Evolutionary conservation across 768 basidiomycete species (phyloP), one percentile per base, ranked within the genome.

Genomic region (Tylopilus sp.): DNA sequence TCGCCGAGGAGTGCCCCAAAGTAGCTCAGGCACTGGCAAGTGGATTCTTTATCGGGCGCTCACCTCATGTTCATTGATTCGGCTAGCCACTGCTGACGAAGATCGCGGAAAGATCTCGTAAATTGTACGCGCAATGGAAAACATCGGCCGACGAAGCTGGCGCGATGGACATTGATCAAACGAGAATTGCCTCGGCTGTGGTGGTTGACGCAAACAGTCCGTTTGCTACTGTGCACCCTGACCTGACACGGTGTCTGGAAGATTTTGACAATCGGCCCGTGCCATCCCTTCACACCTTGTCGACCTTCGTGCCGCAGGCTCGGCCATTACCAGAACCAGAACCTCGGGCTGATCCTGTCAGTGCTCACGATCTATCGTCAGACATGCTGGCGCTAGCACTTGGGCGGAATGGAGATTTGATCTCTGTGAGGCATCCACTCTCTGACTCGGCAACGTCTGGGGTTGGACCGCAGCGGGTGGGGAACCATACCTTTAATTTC

Each of bases 1-100:
- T 81, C 10, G 77, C 79, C 17, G 74, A 75, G 48, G 75, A 82
- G n/a, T 72, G 85, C 42, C 79, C 82, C 6, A 80, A 81, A 55
- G 80, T 81, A 42, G 75, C 75, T 13, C 81, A 82, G 59, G 78
- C 81, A 28, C 69, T 84, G 42, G 85, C 82, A 58, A 50, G 78
- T 72, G 31, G 31, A 7, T 7, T 25, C 13, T 17, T 44, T 48
- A 30, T 15, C 21, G 4, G 22, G 13, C 22, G 21, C 5, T n/a
- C 5, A 38, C 15, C 43, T 47, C 28, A 22, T 50, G 52, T 55
- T 66, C 28, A 61, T 40, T 7, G 25, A 30, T 40, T 20, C 35
- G 42, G 7, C 23, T 53, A 84, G 82, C 77, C 78, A n/a, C 68
- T 81, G 20, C 71, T 84, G 56, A 78, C 80, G 51, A 81, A 77